A percentile compares a stretch with the other conserved stretches of the same genome.
Evolutionary conservation across 1,284 basidiomycete genomes (phyloP).

Genomic region (Phellopilus nigrolimitatus): DNA sequence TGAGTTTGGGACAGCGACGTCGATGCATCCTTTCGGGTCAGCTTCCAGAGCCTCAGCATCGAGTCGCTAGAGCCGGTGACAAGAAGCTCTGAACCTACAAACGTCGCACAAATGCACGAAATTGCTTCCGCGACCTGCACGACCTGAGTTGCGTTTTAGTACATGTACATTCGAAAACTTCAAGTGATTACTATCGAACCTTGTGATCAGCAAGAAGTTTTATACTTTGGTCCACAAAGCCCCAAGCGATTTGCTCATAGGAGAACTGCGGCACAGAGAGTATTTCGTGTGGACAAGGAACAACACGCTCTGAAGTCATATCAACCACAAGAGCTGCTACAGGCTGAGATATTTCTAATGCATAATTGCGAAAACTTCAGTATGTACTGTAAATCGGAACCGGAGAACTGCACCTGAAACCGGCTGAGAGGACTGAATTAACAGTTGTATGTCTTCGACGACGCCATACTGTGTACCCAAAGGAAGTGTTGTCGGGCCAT

Average conservation of each 20-base stretch:
- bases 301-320: slow-evolving; percentile 53
- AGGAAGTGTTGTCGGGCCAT: slow-evolving; percentile 67
- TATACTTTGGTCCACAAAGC: slow-evolving; percentile 43
- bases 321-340: slow-evolving; percentile 56
- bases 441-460: slow-evolving; percentile 68
- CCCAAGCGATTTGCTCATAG: slow-evolving; percentile 71
- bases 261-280: slow-evolving; percentile 56
- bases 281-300: slow-evolving; percentile 57
- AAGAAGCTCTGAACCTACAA: slow-evolving; percentile 65
- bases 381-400: neutral
- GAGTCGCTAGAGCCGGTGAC: slow-evolving; percentile 76
- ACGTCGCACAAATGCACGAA: slow-evolving; percentile 69
- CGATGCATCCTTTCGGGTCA: slow-evolving; percentile 35
- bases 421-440: slow-evolving; percentile 53
- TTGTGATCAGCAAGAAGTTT: slow-evolving; percentile 58
- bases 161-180: too few species aligned
- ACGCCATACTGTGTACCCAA: slow-evolving; percentile 70
- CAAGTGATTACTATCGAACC: too few species aligned
- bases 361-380: neutral
- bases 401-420: slow-evolving; percentile 47
- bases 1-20: slow-evolving; percentile 49
- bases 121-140: slow-evolving; percentile 73
- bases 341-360: slow-evolving; percentile 46
- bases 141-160: slow-evolving; percentile 51
- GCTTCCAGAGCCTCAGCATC: slow-evolving; percentile 75